phyloP scores from a whole-genome alignment of 192 early-diverging fungal genomes.

The Coemansia sp. region DNA sequence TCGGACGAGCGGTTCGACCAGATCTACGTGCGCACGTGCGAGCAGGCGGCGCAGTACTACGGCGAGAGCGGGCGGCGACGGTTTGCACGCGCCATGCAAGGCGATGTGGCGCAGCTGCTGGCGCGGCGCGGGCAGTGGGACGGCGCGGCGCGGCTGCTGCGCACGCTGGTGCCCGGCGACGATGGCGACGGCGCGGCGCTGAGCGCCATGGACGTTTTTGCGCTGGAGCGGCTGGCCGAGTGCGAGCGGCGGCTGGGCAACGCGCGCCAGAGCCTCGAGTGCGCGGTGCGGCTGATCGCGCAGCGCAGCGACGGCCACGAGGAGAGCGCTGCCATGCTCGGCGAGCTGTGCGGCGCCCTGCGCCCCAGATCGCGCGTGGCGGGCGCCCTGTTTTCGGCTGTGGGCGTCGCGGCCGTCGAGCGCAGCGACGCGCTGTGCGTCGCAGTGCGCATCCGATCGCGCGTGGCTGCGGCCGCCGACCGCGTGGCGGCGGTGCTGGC shows the following conservation, averaged over 20 bases:
- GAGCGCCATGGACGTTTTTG: slow-evolving; percentile 19
- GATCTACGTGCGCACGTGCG: slow-evolving; percentile 50
- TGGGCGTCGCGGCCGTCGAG: slow-evolving; percentile 4
- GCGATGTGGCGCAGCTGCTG: slow-evolving; percentile 48
- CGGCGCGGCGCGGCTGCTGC: slow-evolving; percentile 30
- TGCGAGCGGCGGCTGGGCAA: slow-evolving; percentile 40
- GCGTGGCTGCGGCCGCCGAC: background rate
- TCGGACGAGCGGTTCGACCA: slow-evolving; percentile 50
- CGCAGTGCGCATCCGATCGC: slow-evolving; percentile 4
- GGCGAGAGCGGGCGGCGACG: slow-evolving; percentile 42
- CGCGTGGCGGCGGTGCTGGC: slow-evolving; percentile 22
- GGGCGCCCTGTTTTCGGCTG: slow-evolving; percentile 9
- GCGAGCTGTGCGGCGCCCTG: slow-evolving; percentile 12
- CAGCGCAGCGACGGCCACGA: slow-evolving; percentile 1
- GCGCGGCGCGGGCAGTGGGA: slow-evolving; percentile 34
- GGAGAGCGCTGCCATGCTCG: slow-evolving; percentile 18
- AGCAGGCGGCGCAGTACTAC: slow-evolving; percentile 57
- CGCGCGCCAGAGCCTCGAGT: slow-evolving; percentile 13
- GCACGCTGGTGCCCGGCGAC: slow-evolving; percentile 20
- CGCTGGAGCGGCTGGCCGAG: slow-evolving; percentile 32
- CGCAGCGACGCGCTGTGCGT: slow-evolving; percentile 9
- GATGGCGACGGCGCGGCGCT: background rate
- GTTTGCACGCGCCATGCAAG: slow-evolving; percentile 44
- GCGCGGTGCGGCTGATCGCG: slow-evolving; percentile 23
- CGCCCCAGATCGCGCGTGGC: background rate